Evolutionary conservation across 805 yeast species (phyloP).

Genomic region (Metschnikowia lachancei): DNA sequence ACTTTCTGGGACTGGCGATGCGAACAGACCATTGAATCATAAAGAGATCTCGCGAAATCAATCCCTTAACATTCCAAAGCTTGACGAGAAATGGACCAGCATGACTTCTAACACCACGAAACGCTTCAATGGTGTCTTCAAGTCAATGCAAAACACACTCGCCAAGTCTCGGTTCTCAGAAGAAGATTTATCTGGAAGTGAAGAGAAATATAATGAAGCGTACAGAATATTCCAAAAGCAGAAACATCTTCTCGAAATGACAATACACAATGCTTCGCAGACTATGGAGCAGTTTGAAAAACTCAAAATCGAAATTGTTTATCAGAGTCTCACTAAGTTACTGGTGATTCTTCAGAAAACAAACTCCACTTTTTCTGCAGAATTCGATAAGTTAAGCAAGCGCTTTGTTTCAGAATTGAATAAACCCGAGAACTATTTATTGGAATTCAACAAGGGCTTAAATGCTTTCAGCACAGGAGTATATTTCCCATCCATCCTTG

Average conservation of each 20-base stretch:
- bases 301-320: constrained; percentile 32
- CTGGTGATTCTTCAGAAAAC: constrained; percentile 29
- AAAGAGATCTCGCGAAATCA: not conserved
- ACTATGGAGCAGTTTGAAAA: constrained; percentile 36
- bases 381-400: constrained; percentile 3
- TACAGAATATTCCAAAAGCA: constrained; percentile 33
- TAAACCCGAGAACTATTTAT: constrained; percentile 2
- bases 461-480: constrained; percentile 36
- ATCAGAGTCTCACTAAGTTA: constrained; percentile 32
- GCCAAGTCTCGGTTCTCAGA: constrained; percentile 31
- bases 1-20: not conserved
- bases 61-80: not conserved
- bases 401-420: constrained; percentile 4
- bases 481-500: constrained; percentile 35
- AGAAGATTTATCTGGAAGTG: constrained; percentile 25
- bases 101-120: constrained; percentile 29
- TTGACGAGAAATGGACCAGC: constrained; percentile 19
- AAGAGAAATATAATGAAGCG: constrained; percentile 33
- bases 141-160: constrained; percentile 31
- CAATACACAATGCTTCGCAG: constrained; percentile 23
- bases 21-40: not conserved
- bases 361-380: constrained; percentile 1
- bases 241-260: constrained; percentile 31
- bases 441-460: constrained; percentile 23
- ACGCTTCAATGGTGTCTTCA: constrained; percentile 32